A percentile compares a stretch with the other conserved stretches of the same genome.
These are phyloP conservation scores for Alternaria gaisen DNA, from an alignment of 2,329 filamentous ascomycete genomes.

Conservation along the genomic window DNA sequence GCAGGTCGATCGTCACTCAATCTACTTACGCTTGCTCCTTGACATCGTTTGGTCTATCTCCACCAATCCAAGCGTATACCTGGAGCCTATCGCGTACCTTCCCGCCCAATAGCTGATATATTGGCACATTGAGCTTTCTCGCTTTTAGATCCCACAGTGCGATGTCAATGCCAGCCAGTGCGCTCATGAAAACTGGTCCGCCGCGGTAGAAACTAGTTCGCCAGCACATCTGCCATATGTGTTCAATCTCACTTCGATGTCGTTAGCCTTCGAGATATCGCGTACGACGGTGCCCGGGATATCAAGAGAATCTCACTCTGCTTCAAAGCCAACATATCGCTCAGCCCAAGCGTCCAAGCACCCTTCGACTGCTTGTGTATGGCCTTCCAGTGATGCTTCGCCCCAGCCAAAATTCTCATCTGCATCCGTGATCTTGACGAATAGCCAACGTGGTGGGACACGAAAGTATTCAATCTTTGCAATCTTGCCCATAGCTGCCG, in stretches of 20 bases:
- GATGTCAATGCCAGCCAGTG: constrained; percentile 79
- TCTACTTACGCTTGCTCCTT: constrained; percentile 65
- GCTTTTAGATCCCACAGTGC: constrained; percentile 82
- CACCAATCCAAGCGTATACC: constrained; percentile 82
- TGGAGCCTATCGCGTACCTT: constrained; percentile 74
- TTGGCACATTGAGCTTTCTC: constrained; percentile 69
- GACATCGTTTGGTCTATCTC: constrained; percentile 74
- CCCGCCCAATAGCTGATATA: constrained; percentile 78
- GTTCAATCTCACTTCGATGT: constrained; percentile 72
- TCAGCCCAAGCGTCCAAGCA: constrained; percentile 72
- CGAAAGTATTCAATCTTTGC: constrained; percentile 76
- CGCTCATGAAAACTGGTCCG: constrained; percentile 82
- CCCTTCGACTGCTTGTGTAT: constrained; percentile 77
- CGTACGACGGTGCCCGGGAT: rapidly evolving
- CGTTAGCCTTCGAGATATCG: not conserved
- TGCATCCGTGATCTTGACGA: constrained; percentile 78
- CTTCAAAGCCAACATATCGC: constrained; percentile 72
- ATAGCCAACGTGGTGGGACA: constrained; percentile 78
- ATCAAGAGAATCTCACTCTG: constrained; percentile 64
- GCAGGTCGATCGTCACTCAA: not conserved
- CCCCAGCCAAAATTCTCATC: constrained; percentile 74
- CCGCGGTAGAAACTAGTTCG: constrained; percentile 77
- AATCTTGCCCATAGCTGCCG: constrained; percentile 68
- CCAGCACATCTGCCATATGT: constrained; percentile 80
- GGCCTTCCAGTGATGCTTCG: constrained; percentile 77